Evolutionary conservation across 345 rosid genomes (phyloP), one percentile per base, ranked within the genome.

Genomic region (Pistacia vera): DNA sequence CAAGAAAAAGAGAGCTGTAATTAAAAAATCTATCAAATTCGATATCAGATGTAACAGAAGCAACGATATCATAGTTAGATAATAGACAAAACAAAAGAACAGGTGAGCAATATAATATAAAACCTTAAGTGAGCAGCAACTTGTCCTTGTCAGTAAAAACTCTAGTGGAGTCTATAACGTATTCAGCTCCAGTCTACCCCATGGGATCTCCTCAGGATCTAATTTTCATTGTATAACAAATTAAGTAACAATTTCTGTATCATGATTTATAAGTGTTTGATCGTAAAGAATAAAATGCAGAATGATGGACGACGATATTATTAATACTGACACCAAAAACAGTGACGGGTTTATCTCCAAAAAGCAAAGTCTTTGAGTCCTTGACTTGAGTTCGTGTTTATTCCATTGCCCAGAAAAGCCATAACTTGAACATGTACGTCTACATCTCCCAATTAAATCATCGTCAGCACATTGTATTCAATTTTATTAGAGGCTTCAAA

Each of bases 121-220:
- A 51, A 90, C 93, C 97, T 91, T 93, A 93, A 85, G 75, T 90
- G 97, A 76, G 95, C 95, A 77, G 95, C 93, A 33, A 95, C 97
- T 79, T 93, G 36, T 91, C 97, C 86, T 90, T 93, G 78, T 93
- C 97, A 59, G 97, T 87, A 84, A 93, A 93, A 28, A 89, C 97
- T 72, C 97, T 95, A 60, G 97, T 89, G 0, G 95, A 91, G 76
- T 91, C 95, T 33, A 92, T 90, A 38, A 91, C 78, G 54, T 41
- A 89, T 63, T 92, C 95, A 61, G 97, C 97, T 63, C 95, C 97
- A n/a, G 92, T 75, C 85, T 86, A 65, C 79, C 90, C 98, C 97
- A 91, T 69, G 97, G 97, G 80, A 93, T 91, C 54, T 91, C 97
- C 83, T 93, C 97, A 0, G 95, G 98, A 88, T 91, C 98, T 90